Evolutionary conservation across 768 basidiomycete genomes (phyloP).

Genomic region (Cystobasidium ongulense): DNA sequence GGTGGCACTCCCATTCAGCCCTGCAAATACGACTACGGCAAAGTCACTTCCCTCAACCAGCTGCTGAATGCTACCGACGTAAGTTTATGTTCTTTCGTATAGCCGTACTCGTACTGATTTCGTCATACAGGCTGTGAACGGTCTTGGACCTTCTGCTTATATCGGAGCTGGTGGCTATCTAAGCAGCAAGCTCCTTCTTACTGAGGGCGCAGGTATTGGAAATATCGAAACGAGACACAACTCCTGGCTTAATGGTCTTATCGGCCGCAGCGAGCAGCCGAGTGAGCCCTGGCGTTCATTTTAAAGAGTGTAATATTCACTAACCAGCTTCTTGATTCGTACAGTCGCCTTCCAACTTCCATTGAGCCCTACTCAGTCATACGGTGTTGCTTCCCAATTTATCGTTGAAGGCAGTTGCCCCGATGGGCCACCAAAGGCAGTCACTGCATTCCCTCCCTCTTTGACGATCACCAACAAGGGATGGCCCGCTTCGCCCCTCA

Average conservation of each 20-base stretch:
- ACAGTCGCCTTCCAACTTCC: slow-evolving; percentile 2
- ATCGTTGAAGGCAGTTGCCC: slow-evolving; percentile 20
- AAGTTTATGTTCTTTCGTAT: background rate
- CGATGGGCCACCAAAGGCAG: slow-evolving; percentile 18
- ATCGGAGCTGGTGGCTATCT: slow-evolving; percentile 19
- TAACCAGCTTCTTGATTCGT: background rate
- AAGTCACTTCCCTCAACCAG: slow-evolving; percentile 1
- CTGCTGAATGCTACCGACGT: slow-evolving; percentile 24
- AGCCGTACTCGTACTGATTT: background rate
- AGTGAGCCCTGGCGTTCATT: background rate
- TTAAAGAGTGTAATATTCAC: too few relatives aligned
- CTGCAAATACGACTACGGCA: slow-evolving; percentile 22
- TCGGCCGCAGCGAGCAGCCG: slow-evolving; percentile 21
- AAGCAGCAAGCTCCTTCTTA: slow-evolving; percentile 13
- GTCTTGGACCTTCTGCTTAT: slow-evolving; percentile 25
- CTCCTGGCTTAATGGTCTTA: slow-evolving; percentile 24
- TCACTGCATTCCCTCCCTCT: slow-evolving; percentile 14
- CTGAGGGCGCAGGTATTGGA: slow-evolving; percentile 22
- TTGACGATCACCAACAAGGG: slow-evolving; percentile 31
- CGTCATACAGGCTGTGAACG: background rate
- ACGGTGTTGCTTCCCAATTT: slow-evolving; percentile 28
- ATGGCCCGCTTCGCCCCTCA: slow-evolving; percentile 5
- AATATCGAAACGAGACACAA: slow-evolving; percentile 28
- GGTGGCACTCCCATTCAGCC: slow-evolving; percentile 16
- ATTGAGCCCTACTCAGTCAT: slow-evolving; percentile 21